Evolutionary conservation across 176 grass and related monocot species (phyloP), one percentile per base, ranked within the genome.

Genomic region (Bothriochloa decipiens): DNA sequence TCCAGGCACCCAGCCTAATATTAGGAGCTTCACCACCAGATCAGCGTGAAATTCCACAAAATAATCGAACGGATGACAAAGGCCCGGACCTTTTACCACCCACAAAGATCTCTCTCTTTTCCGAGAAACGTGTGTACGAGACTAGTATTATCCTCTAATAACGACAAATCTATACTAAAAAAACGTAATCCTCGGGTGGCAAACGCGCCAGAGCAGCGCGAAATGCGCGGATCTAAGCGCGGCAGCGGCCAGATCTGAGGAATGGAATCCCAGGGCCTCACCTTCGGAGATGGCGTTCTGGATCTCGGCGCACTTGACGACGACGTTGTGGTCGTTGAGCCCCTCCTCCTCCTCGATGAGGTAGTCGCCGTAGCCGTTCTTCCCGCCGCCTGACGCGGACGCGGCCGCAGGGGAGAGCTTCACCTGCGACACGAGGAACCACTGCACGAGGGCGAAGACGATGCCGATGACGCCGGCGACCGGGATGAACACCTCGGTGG

Each of bases 331-430:
- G 75, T 97, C 92, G 84, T 94, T 97, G 79, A 97, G 89, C 11
- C 94, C 94, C 80, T 97, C 94, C 88, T 97, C 94, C 87, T 94
- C 94, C 84, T 97, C 94, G 67, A 97, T 97, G 85, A 97, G 85
- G 85, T 33, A 90, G 79, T 94, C 94, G 0, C 78, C 87, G 63
- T 85, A 91, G 15, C 86, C 86, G 64, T 92, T 90, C 90, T 97
- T 94, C 75, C 15, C n/a, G 0, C 74, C n/a, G 1, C 73, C 87
- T 8, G 84, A 5, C 5, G 62, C 26, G 42, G 90, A 81, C 50
- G 84, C 88, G 65, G 86, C 90, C 11, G 94, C 29, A 32, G 29
- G 91, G 62, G 89, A 84, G 81, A 94, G 61, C 88, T 94, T 94
- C 12, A 97, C 94, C 74, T 6, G 25, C 58, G 94, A 91, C 18